A percentile compares a stretch with the other conserved stretches of the same genome.
These are phyloP conservation scores for Penicillium alfredii DNA, from an alignment of 495 filamentous ascomycete species.

Conservation along the genomic window DNA sequence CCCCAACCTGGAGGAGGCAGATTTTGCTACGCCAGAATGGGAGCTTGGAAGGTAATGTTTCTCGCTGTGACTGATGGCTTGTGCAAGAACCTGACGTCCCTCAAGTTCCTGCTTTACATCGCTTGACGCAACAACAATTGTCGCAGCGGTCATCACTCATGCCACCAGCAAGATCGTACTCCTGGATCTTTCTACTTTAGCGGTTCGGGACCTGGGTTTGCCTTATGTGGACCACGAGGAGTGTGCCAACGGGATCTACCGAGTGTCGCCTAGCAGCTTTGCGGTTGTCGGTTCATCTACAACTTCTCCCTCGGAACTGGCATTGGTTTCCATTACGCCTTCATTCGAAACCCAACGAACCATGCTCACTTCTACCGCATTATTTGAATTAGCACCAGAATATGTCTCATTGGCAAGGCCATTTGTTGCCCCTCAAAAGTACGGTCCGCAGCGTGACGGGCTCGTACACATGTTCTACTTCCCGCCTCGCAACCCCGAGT, in stretches of 20 bases:
- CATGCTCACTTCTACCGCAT: constrained; percentile 21
- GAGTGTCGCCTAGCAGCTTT: constrained; percentile 17
- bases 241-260: constrained; percentile 10
- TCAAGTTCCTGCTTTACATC: constrained; percentile 31
- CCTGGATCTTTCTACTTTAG: constrained; percentile 13
- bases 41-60: constrained; percentile 29
- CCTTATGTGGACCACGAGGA: constrained; percentile 19
- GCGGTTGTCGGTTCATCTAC: constrained; percentile 17
- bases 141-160: constrained; percentile 24
- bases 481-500: constrained; percentile 40
- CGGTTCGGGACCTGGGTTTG: constrained; percentile 16
- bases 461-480: constrained; percentile 38
- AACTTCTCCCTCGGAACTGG: constrained; percentile 18
- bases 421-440: constrained; percentile 19
- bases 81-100: constrained; percentile 1
- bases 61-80: background rate
- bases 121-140: constrained; percentile 32
- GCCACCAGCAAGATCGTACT: constrained; percentile 20
- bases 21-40: constrained; percentile 37
- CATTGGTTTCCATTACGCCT: constrained; percentile 13
- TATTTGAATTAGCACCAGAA: constrained; percentile 16
- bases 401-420: constrained; percentile 31
- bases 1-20: constrained; percentile 30
- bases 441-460: constrained; percentile 18
- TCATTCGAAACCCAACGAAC: constrained; percentile 9